A percentile compares a stretch with the other conserved stretches of the same genome.
These are phyloP conservation scores for Aspergillus neotritici DNA, from an alignment of 2,329 filamentous ascomycete species.

Conservation along the genomic window DNA sequence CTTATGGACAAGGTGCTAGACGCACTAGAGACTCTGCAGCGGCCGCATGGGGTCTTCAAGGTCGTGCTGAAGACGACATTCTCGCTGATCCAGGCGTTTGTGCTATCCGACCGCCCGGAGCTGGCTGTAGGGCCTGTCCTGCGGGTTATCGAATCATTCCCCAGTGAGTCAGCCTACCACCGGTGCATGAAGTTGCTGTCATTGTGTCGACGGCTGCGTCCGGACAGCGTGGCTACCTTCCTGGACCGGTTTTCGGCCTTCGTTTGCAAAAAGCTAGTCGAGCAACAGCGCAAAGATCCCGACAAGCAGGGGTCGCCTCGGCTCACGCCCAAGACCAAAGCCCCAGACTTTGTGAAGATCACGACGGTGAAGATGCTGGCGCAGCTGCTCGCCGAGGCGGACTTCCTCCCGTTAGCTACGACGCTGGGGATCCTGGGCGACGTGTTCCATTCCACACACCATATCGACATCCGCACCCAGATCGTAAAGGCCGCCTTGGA, in stretches of 20 bases:
- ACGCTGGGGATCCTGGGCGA: conserved; percentile 4
- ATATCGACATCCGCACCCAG: conserved; percentile 13
- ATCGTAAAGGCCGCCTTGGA: conserved; percentile 8
- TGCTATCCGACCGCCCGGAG: conserved; percentile 10
- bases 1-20: not conserved
- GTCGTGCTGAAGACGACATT: conserved; percentile 4
- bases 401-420: conserved; percentile 6
- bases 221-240: conserved; percentile 3
- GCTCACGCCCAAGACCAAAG: not conserved
- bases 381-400: conserved; percentile 6
- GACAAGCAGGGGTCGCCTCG: not conserved
- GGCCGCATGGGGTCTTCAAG: not conserved
- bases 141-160: conserved; percentile 8
- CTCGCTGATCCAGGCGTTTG: conserved; percentile 9
- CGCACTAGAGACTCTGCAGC: not conserved
- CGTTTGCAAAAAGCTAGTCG: not conserved
- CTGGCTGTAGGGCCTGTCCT: conserved; percentile 10
- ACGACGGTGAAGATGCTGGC: conserved; percentile 17
- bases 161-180: conserved; percentile 15
- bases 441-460: conserved; percentile 5
- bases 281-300: not conserved
- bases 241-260: conserved; percentile 6
- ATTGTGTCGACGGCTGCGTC: conserved; percentile 6
- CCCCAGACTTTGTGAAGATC: conserved; percentile 8
- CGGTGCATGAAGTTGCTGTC: conserved; percentile 4